These are phyloP conservation scores for Nemania bipapillata DNA, from an alignment of 2,329 filamentous ascomycete species.

Conservation along the genomic window DNA sequence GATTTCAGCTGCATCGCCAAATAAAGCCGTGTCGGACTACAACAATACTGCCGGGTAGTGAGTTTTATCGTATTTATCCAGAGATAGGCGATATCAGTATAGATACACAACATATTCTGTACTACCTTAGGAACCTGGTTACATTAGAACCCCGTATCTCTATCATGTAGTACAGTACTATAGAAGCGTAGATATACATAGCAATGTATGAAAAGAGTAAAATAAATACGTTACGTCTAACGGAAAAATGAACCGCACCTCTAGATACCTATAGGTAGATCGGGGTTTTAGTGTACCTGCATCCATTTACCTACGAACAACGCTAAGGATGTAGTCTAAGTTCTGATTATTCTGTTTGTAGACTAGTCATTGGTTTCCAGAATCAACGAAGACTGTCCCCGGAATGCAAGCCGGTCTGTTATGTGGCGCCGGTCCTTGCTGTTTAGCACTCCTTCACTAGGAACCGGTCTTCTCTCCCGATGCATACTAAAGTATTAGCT, in stretches of 20 bases:
- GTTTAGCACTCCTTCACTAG: background rate
- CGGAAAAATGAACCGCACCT: too few relatives aligned
- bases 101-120: too few relatives aligned
- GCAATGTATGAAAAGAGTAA: too few relatives aligned
- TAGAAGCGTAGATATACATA: background rate
- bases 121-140: too few relatives aligned
- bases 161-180: too few relatives aligned
- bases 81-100: background rate
- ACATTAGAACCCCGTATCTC: too few relatives aligned
- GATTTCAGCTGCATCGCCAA: conserved; percentile 11
- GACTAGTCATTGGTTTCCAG: background rate
- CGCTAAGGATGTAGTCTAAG: too few relatives aligned
- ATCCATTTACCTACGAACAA: too few relatives aligned
- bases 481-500: conserved; percentile 1
- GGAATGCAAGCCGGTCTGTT: background rate
- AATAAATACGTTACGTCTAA: too few relatives aligned
- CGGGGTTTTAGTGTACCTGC: too few relatives aligned
- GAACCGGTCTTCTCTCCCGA: conserved; percentile 1
- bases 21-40: conserved; percentile 13
- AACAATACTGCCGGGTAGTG: conserved; percentile 18
- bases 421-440: conserved; percentile 4
- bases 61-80: conserved; percentile 33
- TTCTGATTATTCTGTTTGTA: too few relatives aligned
- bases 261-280: too few relatives aligned
- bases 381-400: background rate